Evolutionary conservation across 208 protist genomes (phyloP).

Genomic region (Acanthamoeba royreba): DNA sequence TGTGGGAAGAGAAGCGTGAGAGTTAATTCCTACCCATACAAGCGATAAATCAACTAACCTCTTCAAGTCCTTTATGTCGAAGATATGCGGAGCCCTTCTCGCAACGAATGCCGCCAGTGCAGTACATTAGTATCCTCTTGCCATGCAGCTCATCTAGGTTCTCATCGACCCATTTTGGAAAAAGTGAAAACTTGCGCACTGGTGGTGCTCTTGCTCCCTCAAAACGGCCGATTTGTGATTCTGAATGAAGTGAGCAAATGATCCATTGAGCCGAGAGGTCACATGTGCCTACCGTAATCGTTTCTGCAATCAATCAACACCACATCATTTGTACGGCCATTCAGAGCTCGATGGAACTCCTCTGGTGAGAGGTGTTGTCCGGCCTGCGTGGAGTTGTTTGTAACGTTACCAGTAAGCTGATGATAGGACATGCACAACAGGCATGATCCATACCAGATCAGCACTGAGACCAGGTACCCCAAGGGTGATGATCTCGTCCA

Average conservation of each 20-base stretch:
- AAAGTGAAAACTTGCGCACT: constrained; percentile 51
- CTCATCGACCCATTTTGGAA: constrained; percentile 42
- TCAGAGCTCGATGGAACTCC: neutral
- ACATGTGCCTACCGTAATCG: neutral
- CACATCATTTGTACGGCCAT: neutral
- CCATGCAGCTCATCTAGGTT: neutral
- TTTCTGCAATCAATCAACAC: constrained; percentile 51
- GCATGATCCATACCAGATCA: neutral
- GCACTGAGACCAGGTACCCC: neutral
- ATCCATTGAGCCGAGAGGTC: neutral
- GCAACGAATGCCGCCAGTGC: constrained; percentile 49
- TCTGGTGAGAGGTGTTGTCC: neutral
- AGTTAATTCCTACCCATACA: neutral
- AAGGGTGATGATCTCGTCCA: constrained; percentile 18
- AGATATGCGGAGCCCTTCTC: constrained; percentile 52
- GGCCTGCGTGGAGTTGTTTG: neutral
- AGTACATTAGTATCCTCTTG: constrained; percentile 51
- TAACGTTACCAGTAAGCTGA: neutral
- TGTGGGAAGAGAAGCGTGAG: neutral
- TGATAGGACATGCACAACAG: neutral
- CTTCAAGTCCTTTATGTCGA: constrained; percentile 2
- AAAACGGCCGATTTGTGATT: constrained; percentile 32
- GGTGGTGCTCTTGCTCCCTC: neutral
- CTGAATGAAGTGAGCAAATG: neutral
- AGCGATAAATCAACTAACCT: neutral